Evolutionary conservation across 1,139 yeast species (phyloP), one percentile per base, ranked within the genome.

Genomic region (Spencermartinsiella ligniputridi): DNA sequence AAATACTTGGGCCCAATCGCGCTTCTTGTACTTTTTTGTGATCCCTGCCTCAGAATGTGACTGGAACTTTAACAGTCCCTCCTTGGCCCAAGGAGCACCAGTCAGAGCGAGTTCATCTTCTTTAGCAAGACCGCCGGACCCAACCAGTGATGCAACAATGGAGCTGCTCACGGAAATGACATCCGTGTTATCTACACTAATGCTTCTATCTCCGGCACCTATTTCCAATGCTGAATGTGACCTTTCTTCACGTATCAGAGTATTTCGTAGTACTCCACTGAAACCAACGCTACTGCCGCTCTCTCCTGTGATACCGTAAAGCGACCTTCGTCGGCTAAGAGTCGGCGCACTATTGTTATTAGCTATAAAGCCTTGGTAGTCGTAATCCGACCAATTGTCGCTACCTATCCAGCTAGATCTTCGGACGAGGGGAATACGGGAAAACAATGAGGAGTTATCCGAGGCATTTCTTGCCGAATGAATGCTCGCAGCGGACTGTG

Each of bases 41-140:
- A 48, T 44, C 30, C 47, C 44, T 21, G 48, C 41, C n/a, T 51
- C 51, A 49, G 72, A 64, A 42, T 70, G 58, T 15, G 74, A 67
- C 52, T 72, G 75, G 57, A 74, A 70, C 53, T 78, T 74, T 51
- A 83, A 69, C 38, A 84, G 62, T 0, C 95, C 94, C 65, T 85
- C 94, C 58, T 84, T 83, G 47, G 82, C 75, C 76, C 86, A 84
- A 1, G 94, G 94, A 1, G 90, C 78, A 0, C 92, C 94, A 43
- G 75, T 73, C 37, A 81, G 69, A 52, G 81, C 86, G 50, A 84
- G 67, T 29, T 75, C 73, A 52, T 78, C 74, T 58, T 81, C 86
- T 27, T 27, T 27, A 15, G 32, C 32, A 9, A 27, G 15, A 49
- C 70, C 52, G 18, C 35, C 18, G 12, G 43, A 37, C 6, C 22